Evolutionary conservation across 192 early-diverging fungal genomes (phyloP), one percentile per base, ranked within the genome.

Genomic region (Martensiomyces pterosporus): DNA sequence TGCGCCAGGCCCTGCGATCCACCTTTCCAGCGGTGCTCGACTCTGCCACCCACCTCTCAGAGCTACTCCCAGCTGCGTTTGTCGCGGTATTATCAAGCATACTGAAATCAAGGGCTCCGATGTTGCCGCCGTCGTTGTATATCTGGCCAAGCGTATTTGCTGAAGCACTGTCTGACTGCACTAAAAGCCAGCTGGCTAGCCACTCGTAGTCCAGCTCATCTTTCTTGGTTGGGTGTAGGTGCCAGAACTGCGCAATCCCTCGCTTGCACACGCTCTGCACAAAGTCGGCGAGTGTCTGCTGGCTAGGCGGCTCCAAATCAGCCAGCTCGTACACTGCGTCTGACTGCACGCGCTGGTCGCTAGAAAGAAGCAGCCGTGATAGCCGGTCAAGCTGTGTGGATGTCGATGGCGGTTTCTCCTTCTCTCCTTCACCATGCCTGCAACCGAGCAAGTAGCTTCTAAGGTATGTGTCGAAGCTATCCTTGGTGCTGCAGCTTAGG

Each of bases 161-260:
- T n/a, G n/a, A n/a, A n/a, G n/a, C n/a, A n/a, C n/a, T n/a, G n/a
- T n/a, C n/a, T n/a, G n/a, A n/a, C n/a, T n/a, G n/a, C n/a, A n/a
- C n/a, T n/a, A n/a, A n/a, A n/a, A n/a, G n/a, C n/a, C n/a, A n/a
- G n/a, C n/a, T n/a, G n/a, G n/a, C n/a, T n/a, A n/a, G n/a, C n/a
- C n/a, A n/a, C n/a, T n/a, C n/a, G n/a, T n/a, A n/a, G n/a, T n/a
- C n/a, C n/a, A n/a, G n/a, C n/a, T n/a, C n/a, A n/a, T n/a, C n/a
- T n/a, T n/a, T n/a, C n/a, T n/a, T n/a, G n/a, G n/a, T n/a, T n/a
- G n/a, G n/a, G n/a, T n/a, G n/a, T n/a, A n/a, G 7, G 16, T 45
- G 12, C 62, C 62, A 65, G 24, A 52, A 57, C 21, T 25, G 43
- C 15, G 25, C 9, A 1, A 65, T 19, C 16, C 39, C 62, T 3